Base-by-base conservation (phyloP, 768 basidiomycete species). In the Suillus decipiens region DNA sequence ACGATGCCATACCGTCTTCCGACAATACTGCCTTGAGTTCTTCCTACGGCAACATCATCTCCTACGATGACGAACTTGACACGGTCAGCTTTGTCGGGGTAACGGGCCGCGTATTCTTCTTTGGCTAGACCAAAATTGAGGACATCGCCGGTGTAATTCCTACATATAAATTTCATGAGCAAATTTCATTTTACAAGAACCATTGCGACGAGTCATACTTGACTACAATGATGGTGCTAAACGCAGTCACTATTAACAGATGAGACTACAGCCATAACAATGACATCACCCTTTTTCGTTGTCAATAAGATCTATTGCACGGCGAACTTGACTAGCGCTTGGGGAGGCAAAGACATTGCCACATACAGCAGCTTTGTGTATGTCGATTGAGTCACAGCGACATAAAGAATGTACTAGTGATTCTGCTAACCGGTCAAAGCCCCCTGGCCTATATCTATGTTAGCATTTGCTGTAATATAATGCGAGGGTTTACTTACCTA, bases 311-410 rank as follows among this genome's bases (percentile, higher is more conserved):
- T 94, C 88, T 66, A 97, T 89, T 5, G 85, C 94, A 28, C 89
- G 82, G 57, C 86, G 82, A 58, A 98, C 90, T 75, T 97, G 96
- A 59, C 83, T 83, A 5, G 93, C 85, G 68, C 89, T 96, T 1
- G 96, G 96, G 19, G 91, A 93, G 2, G 96, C 95, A 71, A 97
- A 98, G 43, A 97, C 80, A 68, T 85, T 91, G 9, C 96, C 96
- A 67, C 89, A 93, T 9, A 96, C 90, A 37, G 95, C 93, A 41
- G 88, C 87, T 82, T 68, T 31, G 10, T n/a, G 10, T 37, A 58
- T 37, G 22, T 41, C 19, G 41, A 51, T 69, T 31, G 66, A 34
- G 31, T 37, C 41, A 17, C 0, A 39, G 48, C 31, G 7, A 11
- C 6, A 41, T 41, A 31, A 19, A 41, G 39, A 7, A n/a, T n/a